Conservation (phyloP, 2,329 filamentous ascomycete species). For the Fusarium sulawesiense region DNA sequence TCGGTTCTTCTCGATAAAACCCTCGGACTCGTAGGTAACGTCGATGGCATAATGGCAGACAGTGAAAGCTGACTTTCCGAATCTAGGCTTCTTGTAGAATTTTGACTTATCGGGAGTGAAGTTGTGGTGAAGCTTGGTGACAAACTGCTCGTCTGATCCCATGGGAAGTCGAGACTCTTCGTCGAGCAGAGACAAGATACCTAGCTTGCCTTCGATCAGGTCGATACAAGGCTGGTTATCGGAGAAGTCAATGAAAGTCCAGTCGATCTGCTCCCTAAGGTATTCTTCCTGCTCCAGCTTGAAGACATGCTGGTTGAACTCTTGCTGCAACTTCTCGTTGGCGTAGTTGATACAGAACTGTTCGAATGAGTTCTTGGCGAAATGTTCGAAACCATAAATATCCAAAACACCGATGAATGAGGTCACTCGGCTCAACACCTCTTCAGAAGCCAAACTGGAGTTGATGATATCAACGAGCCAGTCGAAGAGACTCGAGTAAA, state of each 20-base stretch:
- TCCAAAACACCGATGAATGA: conserved; percentile 98
- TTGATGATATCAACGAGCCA: conserved; percentile 99
- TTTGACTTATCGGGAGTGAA: conserved; percentile 90
- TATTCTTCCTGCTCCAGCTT: conserved; percentile 99
- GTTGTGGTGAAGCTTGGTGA: conserved; percentile 95
- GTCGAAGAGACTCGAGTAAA: conserved; percentile 98
- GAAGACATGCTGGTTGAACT: conserved; percentile 99
- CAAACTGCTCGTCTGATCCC: conserved; percentile 97
- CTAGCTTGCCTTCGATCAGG: conserved; percentile 95
- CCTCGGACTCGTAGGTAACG: conserved; percentile 98
- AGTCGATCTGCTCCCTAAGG: conserved; percentile 94
- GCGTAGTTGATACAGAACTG: conserved; percentile 99
- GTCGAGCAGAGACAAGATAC: conserved; percentile 90
- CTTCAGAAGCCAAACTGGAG: conserved; percentile 85
- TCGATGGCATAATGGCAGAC: conserved; percentile 98
- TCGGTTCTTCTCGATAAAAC: conserved; percentile 99
- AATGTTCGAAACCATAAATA: conserved; percentile 99
- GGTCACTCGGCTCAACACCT: conserved; percentile 81
- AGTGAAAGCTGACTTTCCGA: conserved; percentile 96
- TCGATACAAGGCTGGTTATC: conserved; percentile 99
- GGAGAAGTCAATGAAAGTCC: conserved; percentile 99
- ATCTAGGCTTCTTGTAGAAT: conserved; percentile 98
- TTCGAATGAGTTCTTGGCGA: conserved; percentile 99
- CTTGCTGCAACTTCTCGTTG: conserved; percentile 98
- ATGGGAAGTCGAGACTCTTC: conserved; percentile 97